Percentiles rank a stretch among this genome's conserved stretches.
Conservation (phyloP, 805 yeast species). For the Schizosaccharomyces lindneri region DNA sequence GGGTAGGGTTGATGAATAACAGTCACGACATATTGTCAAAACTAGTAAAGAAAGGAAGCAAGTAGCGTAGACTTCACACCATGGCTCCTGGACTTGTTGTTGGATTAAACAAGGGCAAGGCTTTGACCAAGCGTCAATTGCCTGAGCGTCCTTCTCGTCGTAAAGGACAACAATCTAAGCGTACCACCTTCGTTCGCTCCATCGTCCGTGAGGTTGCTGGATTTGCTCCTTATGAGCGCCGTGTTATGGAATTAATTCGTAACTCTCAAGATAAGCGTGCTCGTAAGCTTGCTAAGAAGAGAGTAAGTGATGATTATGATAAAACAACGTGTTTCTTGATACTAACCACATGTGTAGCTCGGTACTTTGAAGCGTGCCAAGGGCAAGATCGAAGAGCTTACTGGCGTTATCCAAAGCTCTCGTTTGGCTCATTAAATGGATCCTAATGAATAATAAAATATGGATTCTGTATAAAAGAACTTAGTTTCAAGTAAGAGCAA, state of each 20-base stretch:
- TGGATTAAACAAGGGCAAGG: slow-evolving; percentile 99
- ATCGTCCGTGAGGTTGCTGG: slow-evolving; percentile 94
- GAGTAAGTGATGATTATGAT: slow-evolving; percentile 16
- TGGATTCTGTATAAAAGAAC: background rate
- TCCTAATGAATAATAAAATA: background rate
- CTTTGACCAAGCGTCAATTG: slow-evolving; percentile 63
- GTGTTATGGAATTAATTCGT: slow-evolving; percentile 97
- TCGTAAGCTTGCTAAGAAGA: slow-evolving; percentile 98
- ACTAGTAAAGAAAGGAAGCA: background rate
- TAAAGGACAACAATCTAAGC: slow-evolving; percentile 90
- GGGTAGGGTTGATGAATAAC: background rate
- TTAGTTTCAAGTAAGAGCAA: background rate
- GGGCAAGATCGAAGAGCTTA: slow-evolving; percentile 98
- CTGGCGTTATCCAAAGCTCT: slow-evolving; percentile 82
- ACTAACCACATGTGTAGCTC: slow-evolving; percentile 18
- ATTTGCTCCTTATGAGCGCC: slow-evolving; percentile 98
- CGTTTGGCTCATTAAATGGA: slow-evolving; percentile 18
- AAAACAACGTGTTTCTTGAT: background rate
- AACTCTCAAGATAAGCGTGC: slow-evolving; percentile 99
- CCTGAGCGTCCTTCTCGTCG: slow-evolving; percentile 81
- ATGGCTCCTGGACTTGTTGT: slow-evolving; percentile 45
- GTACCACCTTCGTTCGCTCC: slow-evolving; percentile 86
- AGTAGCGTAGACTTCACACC: background rate
- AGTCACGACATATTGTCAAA: background rate
- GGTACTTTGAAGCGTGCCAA: slow-evolving; percentile 99